Base-by-base conservation (phyloP, 2,329 filamentous ascomycete species). In the Colletotrichum cordylinicola region DNA sequence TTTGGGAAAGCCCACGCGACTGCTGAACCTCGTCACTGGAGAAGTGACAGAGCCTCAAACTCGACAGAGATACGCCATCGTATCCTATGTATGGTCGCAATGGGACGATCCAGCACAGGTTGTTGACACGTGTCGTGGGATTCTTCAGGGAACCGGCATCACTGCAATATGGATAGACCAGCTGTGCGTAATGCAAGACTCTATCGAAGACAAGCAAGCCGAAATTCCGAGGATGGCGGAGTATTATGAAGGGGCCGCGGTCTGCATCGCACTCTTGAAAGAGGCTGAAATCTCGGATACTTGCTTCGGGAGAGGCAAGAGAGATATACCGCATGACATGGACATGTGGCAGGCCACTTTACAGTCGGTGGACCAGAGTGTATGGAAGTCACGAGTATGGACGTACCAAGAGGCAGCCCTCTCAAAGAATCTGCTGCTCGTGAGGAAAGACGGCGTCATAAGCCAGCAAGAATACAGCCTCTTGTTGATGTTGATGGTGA, bases 241-340 rank as follows among this genome's bases (percentile, higher is more conserved):
- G 3, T 52, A 52, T 7, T 52, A 52, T 13, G 43, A 52, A 0
- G n/a, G n/a, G 0, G 43, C 43, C 0, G 43, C 43, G n/a, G 43
- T 52, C 43, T 52, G 43, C 6, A 52, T 52, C 3, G 43, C 43
- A 21, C 43, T 52, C 43, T 52, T 52, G n/a, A 52, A 52, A n/a
- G 43, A 52, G 10, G 43, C 43, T n/a, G 43, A 52, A 0, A 52
- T 52, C 10, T 52, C 43, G 0, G 43, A 52, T 13, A 21, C n/a
- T 21, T 52, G 43, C 6, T 52, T 52, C 1, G 43, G n/a, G 2
- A 0, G 43, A 52, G 43, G 43, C 0, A 52, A 52, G 1, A 21
- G 43, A 21, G 43, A 52, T 4, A 52, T 52, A 21, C 43, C 43
- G 12, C 43, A 52, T 2, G 43, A 4, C 6, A 52, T 52, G n/a